These are phyloP conservation scores for Xylaria intraflava DNA, from an alignment of 495 filamentous ascomycete species.

Conservation along the genomic window DNA sequence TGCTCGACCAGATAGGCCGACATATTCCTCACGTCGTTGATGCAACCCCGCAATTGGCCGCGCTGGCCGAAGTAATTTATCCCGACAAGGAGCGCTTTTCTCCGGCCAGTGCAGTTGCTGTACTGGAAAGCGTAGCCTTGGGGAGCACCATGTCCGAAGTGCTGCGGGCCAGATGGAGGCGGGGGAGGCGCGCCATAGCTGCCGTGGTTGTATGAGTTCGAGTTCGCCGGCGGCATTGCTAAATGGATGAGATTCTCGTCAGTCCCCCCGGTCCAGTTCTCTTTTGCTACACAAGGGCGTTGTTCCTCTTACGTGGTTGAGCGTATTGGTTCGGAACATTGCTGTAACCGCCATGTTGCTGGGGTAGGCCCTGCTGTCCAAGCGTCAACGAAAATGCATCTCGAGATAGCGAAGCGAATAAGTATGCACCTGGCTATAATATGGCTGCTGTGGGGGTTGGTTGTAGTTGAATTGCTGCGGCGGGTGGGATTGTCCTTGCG, in stretches of 20 bases:
- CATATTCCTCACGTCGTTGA: slow-evolving; percentile 99
- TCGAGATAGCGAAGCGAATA: slow-evolving; percentile 8
- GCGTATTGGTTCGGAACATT: slow-evolving; percentile 34
- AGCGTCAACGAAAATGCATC: slow-evolving; percentile 1
- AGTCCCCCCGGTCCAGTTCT: neutral
- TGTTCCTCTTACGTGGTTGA: slow-evolving; percentile 34
- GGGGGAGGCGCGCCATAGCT: slow-evolving; percentile 49
- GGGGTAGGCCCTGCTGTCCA: slow-evolving; percentile 31
- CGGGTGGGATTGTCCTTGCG: slow-evolving; percentile 17
- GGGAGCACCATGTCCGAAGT: slow-evolving; percentile 74
- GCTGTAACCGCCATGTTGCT: slow-evolving; percentile 36
- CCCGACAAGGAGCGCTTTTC: slow-evolving; percentile 90
- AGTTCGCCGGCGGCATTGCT: slow-evolving; percentile 41
- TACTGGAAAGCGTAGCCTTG: slow-evolving; percentile 79
- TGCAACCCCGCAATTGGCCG: slow-evolving; percentile 88
- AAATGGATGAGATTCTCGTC: slow-evolving; percentile 7
- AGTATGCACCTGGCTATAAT: slow-evolving; percentile 26
- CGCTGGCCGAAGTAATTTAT: slow-evolving; percentile 97
- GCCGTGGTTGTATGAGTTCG: slow-evolving; percentile 49
- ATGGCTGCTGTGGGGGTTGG: slow-evolving; percentile 36
- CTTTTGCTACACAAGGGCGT: neutral
- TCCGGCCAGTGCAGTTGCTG: slow-evolving; percentile 81
- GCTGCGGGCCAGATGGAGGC: slow-evolving; percentile 53
- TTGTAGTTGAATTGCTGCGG: slow-evolving; percentile 37
- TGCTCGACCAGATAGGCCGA: slow-evolving; percentile 82